phyloP scores from a whole-genome alignment of 1,284 basidiomycete species.

The Takashimella tepidaria region DNA sequence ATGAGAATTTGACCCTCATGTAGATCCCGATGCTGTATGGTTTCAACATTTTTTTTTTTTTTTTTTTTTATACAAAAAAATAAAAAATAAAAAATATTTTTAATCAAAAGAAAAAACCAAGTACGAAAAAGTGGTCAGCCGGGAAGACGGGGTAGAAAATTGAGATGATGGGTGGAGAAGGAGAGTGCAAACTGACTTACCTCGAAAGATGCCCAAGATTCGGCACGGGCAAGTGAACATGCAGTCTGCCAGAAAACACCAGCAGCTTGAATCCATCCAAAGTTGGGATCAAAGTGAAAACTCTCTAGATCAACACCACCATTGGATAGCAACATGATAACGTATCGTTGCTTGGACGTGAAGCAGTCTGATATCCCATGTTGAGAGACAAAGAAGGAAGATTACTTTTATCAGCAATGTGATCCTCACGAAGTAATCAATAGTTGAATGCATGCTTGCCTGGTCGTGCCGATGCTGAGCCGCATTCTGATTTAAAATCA shows the following conservation, averaged over 20 bases:
- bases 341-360: slow-evolving; percentile 69
- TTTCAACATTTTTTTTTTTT: no score
- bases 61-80: no score
- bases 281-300: slow-evolving; percentile 58
- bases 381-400: background rate
- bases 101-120: no score
- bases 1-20: slow-evolving; percentile 98
- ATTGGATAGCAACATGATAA: slow-evolving; percentile 80
- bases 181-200: slow-evolving; percentile 49
- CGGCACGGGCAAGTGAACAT: slow-evolving; percentile 68
- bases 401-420: no score
- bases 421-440: background rate
- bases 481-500: slow-evolving; percentile 62
- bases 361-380: slow-evolving; percentile 58
- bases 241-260: slow-evolving; percentile 87
- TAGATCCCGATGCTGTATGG: slow-evolving; percentile 88
- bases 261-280: slow-evolving; percentile 77
- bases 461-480: slow-evolving; percentile 79
- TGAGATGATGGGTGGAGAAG: background rate
- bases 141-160: background rate
- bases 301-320: slow-evolving; percentile 85
- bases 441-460: no score
- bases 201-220: slow-evolving; percentile 76
- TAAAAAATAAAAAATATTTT: no score
- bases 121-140: no score